Base-by-base conservation (phyloP, 2,329 filamentous ascomycete species). In the Davidsoniella eucalypti region DNA sequence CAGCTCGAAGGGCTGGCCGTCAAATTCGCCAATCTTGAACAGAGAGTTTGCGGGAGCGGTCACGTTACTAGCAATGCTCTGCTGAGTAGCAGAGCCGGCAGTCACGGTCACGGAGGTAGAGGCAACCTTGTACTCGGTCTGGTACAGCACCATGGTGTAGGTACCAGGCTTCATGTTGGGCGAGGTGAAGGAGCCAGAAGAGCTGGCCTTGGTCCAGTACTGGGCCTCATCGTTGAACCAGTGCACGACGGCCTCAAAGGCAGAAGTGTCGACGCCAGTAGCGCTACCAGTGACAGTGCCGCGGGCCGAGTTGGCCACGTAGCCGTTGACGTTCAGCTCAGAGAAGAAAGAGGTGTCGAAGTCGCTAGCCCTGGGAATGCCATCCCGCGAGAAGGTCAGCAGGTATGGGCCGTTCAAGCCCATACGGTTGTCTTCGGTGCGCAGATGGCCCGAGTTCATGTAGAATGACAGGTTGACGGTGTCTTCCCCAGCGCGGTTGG, bases 81-180 rank as follows among this genome's bases (percentile, higher is more conserved):
- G 66, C 2, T 65, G 69, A 0, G 67, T 67, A 1, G 67, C 67
- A 29, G 61, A 61, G 4, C 74, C 74, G 1, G 71, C 70, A 2
- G 64, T 65, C 39, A 80, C 73, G 0, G 62, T 65, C 14, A 75
- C 70, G 5, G 63, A 65, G 21, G 65, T 62, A 2, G 67, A 67
- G 3, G 71, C 73, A 7, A 78, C 72, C 54, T 69, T 66, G 58
- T 71, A 71, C 59, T 80, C 76, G 16, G 66, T 70, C 56, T 76
- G 74, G 61, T 79, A 80, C 37, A 82, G 69, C 4, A 78, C 71
- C 69, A 80, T 79, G n/a, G 75, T 80, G 63, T 82, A 82, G 0
- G 73, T 79, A 26, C 79, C 78, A 0, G 78, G 74, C 57, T 78
- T 79, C 78, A 83, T 82, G 51, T 70, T 64, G 0, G 78, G 79